phyloP scores from a whole-genome alignment of 2,329 filamentous ascomycete genomes.

The Scortechinia acanthostroma region DNA sequence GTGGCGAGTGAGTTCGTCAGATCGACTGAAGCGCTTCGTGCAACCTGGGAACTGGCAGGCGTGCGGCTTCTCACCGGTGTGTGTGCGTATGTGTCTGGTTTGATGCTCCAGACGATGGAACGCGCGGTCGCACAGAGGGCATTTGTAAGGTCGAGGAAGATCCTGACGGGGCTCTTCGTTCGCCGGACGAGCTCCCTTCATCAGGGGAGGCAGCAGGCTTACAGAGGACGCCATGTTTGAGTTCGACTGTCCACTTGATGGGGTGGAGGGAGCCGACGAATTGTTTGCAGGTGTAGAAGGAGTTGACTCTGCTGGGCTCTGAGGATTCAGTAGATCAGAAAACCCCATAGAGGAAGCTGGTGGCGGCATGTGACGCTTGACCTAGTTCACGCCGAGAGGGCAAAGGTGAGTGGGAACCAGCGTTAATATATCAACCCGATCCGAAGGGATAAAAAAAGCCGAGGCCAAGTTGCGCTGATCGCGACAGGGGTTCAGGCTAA shows the following conservation, averaged over 20 bases:
- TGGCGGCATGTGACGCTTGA: slow-evolving; percentile 65
- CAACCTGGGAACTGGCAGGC: slow-evolving; percentile 91
- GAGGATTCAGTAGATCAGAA: slow-evolving; percentile 66
- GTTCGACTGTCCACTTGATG: slow-evolving; percentile 16
- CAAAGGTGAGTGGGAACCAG: no score
- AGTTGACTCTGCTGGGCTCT: slow-evolving; percentile 2
- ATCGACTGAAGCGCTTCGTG: slow-evolving; percentile 93
- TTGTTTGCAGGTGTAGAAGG: slow-evolving; percentile 10
- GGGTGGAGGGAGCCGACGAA: slow-evolving; percentile 11
- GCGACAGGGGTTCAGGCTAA: neutral
- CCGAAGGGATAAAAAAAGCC: neutral
- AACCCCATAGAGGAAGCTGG: slow-evolving; percentile 69
- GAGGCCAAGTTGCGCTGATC: neutral
- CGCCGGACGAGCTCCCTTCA: slow-evolving; percentile 12
- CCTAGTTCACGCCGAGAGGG: no score
- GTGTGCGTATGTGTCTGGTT: slow-evolving; percentile 82
- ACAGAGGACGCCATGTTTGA: slow-evolving; percentile 29
- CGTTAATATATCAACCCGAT: neutral
- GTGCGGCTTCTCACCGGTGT: slow-evolving; percentile 97
- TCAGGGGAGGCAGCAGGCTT: slow-evolving; percentile 30
- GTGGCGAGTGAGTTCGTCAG: slow-evolving; percentile 91
- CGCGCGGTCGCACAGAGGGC: slow-evolving; percentile 93
- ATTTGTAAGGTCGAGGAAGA: slow-evolving; percentile 75
- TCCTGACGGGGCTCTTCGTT: neutral
- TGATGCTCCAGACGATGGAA: slow-evolving; percentile 98